Base-by-base conservation (phyloP, 1,284 basidiomycete species). In the Ganoderma boninense region DNA sequence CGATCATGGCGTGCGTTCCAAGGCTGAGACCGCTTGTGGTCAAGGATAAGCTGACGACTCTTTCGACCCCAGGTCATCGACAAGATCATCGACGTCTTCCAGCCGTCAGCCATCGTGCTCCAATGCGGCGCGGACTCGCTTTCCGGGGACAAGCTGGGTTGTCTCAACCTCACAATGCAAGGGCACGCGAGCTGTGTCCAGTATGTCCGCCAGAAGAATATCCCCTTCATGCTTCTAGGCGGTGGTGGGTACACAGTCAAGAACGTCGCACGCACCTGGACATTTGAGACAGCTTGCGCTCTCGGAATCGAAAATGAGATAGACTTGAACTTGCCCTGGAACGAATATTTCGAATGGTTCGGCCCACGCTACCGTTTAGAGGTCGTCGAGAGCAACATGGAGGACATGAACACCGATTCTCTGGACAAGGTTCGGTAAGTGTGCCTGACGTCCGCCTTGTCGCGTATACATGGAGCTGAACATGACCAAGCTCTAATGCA, bases 331-430 rank as follows among this genome's bases (percentile, higher is more conserved):
- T 80, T 99, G 70, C 97, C 97, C 0, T 98, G 95, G 90, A 98
- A 95, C 81, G 94, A 97, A 77, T 98, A 97, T 81, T 95, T 99
- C 79, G 97, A 99, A 80, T 99, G 97, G 91, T 99, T 97, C 80
- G 97, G 97, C 0, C 98, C 98, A 4, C 87, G 97, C 68, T 99
- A 97, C 83, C 89, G 97, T 74, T 86, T 99, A 38, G 96, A 98
- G 77, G 97, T 99, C 1, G 87, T 92, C 14, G 87, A 87, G 68
- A 99, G 94, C 74, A 98, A 98, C 78, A 97, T 98, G 93, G 97
- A 98, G 69, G 96, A 99, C 80, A 84, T 95, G 78, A 99, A 99
- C 80, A 83, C 93, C 69, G 88, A 87, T 0, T 95, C 95, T 56
- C 82, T 99, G 23, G 92, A 98, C 71, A 88, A 88, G 71, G 91